Base-by-base conservation (phyloP, 352 stramenopile genomes). In the Phytophthora litchii region DNA sequence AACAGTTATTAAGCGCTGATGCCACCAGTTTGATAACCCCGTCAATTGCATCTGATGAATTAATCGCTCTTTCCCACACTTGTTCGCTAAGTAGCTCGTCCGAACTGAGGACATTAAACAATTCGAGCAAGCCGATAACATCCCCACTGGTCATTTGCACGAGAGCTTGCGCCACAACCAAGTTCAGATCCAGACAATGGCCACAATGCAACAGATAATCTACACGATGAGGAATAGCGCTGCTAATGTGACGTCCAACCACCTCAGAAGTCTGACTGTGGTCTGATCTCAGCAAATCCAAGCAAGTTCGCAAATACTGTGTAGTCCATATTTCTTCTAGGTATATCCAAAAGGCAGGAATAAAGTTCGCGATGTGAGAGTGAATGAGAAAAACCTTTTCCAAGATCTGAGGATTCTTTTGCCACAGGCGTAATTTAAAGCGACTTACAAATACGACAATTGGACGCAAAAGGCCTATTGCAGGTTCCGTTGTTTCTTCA, bases 401-500 rank as follows among this genome's bases (percentile, higher is more conserved):
- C 10, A 67, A 19, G 29, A 67, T 64, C 20, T 42, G 37, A 17
- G 60, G 37, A 48, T 54, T 16, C 11, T 29, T 19, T 45, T 57
- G 21, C 52, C 60, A 67, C n/a, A 67, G 27, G 19, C 45, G 54
- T 2, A 63, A 27, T 17, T 67, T 67, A 12, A 67, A 64, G 13
- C 45, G 44, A 41, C 42, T 63, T 3, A 67, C 38, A 31, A 67
- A 46, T 27, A 13, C 12, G 48, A 16, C n/a, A 47, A 67, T 29
- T 10, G 43, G 12, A 1, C 44, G 16, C 23, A 38, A 40, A 9
- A 16, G 35, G 13, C 16, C 54, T 4, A 29, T 27, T 21, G 20
- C n/a, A 20, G 9, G 10, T 16, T 32, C 32, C 10, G 23, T 54
- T 13, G 20, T 3, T 13, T 19, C 21, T 37, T 6, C 34, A 19